Evolutionary conservation across 2,329 filamentous ascomycete species (phyloP).

Genomic region (Aspergillus nomiae): DNA sequence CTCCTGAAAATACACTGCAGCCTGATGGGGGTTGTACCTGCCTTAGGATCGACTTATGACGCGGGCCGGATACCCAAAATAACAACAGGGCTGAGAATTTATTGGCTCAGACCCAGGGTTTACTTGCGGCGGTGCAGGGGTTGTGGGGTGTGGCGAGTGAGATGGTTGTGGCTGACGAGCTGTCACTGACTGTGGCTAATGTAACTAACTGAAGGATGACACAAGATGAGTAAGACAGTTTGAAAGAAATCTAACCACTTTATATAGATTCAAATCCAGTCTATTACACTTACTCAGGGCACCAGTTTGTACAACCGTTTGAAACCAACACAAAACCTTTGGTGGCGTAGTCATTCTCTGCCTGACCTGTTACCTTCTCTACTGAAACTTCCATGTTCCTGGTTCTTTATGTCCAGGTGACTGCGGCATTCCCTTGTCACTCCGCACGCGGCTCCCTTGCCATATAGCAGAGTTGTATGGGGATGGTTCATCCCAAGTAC

Average conservation of each 20-base stretch:
- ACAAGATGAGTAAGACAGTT: too few species aligned
- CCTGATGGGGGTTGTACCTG: constrained; percentile 26
- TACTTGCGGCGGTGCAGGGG: constrained; percentile 17
- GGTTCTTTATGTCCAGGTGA: constrained; percentile 13
- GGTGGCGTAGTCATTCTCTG: constrained; percentile 19
- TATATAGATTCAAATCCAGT: not conserved
- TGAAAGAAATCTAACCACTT: not conserved
- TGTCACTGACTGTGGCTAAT: not conserved
- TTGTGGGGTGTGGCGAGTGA: constrained; percentile 18
- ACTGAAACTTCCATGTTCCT: constrained; percentile 6
- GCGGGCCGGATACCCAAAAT: constrained; percentile 17
- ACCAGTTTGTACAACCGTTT: not conserved
- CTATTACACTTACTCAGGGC: not conserved
- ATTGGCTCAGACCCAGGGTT: constrained; percentile 14
- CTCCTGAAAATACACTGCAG: constrained; percentile 20
- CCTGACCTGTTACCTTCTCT: constrained; percentile 14
- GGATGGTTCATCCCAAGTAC: too few species aligned
- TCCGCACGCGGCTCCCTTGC: constrained; percentile 1
- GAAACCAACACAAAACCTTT: not conserved
- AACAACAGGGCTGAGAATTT: constrained; percentile 21
- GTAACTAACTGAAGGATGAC: too few species aligned
- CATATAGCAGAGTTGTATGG: not conserved
- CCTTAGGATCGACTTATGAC: constrained; percentile 7
- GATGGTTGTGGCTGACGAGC: constrained; percentile 4
- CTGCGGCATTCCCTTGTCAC: constrained; percentile 7